Evolutionary conservation across 2,329 filamentous ascomycete genomes (phyloP), one percentile per base, ranked within the genome.

Genomic region (Monosporascus sp.): DNA sequence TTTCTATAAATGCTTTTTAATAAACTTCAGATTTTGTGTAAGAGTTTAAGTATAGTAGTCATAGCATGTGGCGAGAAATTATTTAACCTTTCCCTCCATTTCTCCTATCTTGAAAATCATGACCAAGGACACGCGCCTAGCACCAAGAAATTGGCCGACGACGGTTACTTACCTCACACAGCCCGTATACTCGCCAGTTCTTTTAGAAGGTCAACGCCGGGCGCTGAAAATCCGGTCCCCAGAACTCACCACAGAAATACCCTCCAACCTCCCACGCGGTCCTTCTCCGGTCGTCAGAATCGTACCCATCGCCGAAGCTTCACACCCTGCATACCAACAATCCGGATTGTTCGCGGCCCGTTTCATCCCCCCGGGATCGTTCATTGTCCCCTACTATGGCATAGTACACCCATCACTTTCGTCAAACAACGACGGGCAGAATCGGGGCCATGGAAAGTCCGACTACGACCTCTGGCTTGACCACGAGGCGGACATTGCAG

Each of bases 381-480:
- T 86, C 44, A 75, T 87, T 49, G 60, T 87, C n/a, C 77, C 79
- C 18, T 88, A 87, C 64, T 70, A 86, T 4, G 85, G 85, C 6
- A 70, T 79, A 17, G 71, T 84, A 47, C 84, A 87, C 67, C 70
- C 72, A 56, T 70, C 62, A 50, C 50, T 17, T 58, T 66, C 45
- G 54, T 63, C 50, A 50, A 63, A 59, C 62, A 70, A 68, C 18
- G 11, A 44, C 14, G 48, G 37, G 1, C 71, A 79, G 56, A 69
- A 71, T 20, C 9, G 39, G 18, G 43, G 36, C 2, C 71, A 80
- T 56, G 70, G 71, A n/a, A 53, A 62, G 15, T 81, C 78, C 7
- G 80, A 87, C 68, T 87, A 87, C 63, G 85, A 87, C 64, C 71
- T 88, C 25, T 85, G 81, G 75, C 71, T 87, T 20, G 81, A 84